A percentile compares a stretch with the other conserved stretches of the same genome.
Conservation (phyloP, 495 filamentous ascomycete genomes). For the Trichoderma reesei region DNA sequence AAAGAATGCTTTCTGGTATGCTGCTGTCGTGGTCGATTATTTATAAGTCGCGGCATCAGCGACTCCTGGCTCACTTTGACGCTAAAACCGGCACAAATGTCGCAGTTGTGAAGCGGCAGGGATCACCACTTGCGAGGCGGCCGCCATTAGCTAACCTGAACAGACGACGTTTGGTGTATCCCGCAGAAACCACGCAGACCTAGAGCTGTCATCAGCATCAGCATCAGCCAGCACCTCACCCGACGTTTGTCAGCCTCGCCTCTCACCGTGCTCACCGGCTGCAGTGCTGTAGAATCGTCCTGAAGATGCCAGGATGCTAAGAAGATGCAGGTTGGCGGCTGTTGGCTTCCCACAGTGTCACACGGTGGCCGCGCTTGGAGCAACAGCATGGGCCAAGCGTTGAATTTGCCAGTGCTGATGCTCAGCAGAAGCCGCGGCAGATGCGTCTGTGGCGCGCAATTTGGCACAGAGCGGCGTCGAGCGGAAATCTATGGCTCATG, state of each 20-base stretch:
- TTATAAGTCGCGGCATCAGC: not conserved
- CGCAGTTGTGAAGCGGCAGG: not conserved
- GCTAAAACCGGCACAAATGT: slow-evolving; percentile 7
- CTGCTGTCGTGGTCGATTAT: not conserved
- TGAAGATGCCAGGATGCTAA: not conserved
- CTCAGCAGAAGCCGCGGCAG: not conserved
- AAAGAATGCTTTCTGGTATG: not conserved
- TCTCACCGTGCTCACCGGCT: not conserved
- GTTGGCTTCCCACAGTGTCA: not conserved
- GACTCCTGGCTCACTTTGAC: not conserved
- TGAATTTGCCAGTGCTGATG: not conserved
- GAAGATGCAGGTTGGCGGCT: not conserved
- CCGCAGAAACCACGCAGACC: too few species aligned
- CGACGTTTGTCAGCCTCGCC: not conserved
- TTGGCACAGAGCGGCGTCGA: not conserved
- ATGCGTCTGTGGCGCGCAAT: not conserved
- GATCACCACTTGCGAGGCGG: not conserved
- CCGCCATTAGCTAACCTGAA: not conserved
- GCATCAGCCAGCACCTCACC: too few species aligned
- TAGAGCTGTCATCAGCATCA: too few species aligned
- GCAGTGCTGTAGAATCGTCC: not conserved
- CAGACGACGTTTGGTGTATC: too few species aligned
- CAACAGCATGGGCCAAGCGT: not conserved
- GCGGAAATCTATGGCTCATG: too few species aligned
- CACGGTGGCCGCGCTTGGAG: not conserved